These are phyloP conservation scores for Glycine tomentella DNA, from an alignment of 306 rosid genomes.

Conservation along the genomic window DNA sequence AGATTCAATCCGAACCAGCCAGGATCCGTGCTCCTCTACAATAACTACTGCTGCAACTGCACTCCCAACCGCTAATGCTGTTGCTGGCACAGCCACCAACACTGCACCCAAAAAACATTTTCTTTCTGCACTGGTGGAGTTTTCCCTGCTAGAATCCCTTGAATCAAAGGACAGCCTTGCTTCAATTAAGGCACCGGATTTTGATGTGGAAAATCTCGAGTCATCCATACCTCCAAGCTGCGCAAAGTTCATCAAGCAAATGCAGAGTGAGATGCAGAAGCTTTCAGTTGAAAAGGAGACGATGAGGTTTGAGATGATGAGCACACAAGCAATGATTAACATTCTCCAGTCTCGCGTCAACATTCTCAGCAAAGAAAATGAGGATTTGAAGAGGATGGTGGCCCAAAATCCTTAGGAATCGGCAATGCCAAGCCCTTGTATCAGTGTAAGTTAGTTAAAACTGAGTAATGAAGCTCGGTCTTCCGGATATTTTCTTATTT, in stretches of 20 bases:
- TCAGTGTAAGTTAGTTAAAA: constrained; percentile 28
- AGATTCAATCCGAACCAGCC: constrained; percentile 62
- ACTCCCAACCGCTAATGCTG: constrained; percentile 41
- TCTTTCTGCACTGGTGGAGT: constrained; percentile 90
- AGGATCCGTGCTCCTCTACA: constrained; percentile 80
- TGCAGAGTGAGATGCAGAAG: constrained; percentile 77
- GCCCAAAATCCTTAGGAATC: constrained; percentile 36
- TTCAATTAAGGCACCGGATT: constrained; percentile 52
- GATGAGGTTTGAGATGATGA: constrained; percentile 82
- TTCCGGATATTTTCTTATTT: constrained; percentile 41
- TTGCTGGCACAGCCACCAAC: constrained; percentile 40
- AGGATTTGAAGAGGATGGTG: constrained; percentile 62
- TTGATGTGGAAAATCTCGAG: constrained; percentile 54
- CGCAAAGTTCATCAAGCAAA: constrained; percentile 66
- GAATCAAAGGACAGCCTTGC: constrained; percentile 64
- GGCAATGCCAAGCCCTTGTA: constrained; percentile 31
- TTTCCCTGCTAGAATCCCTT: constrained; percentile 79
- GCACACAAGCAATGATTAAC: constrained; percentile 84
- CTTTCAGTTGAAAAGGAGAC: constrained; percentile 79
- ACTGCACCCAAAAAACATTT: constrained; percentile 69
- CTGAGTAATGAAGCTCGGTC: constrained; percentile 39
- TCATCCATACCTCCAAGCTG: constrained; percentile 73
- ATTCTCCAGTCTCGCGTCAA: constrained; percentile 84
- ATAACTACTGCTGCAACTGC: constrained; percentile 71
- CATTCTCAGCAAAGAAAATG: constrained; percentile 69